A percentile compares a stretch with the other conserved stretches of the same genome.
These are phyloP conservation scores for Solanum virginianum DNA, from an alignment of 257 asterid genomes.

Conservation along the genomic window DNA sequence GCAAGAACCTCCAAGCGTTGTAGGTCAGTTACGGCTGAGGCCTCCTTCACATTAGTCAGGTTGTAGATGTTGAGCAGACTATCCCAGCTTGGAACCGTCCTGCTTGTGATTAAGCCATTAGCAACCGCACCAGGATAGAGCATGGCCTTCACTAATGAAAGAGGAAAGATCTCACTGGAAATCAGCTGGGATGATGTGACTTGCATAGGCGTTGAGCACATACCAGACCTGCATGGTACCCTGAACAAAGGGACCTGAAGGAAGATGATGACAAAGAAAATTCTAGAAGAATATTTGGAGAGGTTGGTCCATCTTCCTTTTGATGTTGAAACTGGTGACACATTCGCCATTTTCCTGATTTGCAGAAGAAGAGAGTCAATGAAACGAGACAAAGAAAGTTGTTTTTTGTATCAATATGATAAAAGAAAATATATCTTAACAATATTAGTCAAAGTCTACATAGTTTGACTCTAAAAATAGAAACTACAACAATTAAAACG, in stretches of 20 bases:
- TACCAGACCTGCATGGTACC: constrained; percentile 90
- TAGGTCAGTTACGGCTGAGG: constrained; percentile 66
- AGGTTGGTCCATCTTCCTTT: constrained; percentile 60
- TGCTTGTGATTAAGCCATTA: constrained; percentile 32
- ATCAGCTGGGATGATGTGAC: constrained; percentile 87
- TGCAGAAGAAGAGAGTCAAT: neutral
- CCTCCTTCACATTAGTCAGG: constrained; percentile 62
- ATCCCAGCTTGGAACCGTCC: constrained; percentile 70
- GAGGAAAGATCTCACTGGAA: constrained; percentile 72
- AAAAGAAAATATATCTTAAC: too few relatives aligned
- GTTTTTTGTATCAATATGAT: too few relatives aligned
- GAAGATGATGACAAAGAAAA: constrained; percentile 47
- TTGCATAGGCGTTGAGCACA: constrained; percentile 76
- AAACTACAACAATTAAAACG: too few relatives aligned
- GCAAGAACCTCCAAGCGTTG: constrained; percentile 98
- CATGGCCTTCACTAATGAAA: constrained; percentile 69
- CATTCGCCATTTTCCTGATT: neutral
- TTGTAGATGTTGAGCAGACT: constrained; percentile 52
- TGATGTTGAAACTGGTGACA: constrained; percentile 1
- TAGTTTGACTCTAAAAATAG: too few relatives aligned
- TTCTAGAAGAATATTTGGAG: constrained; percentile 51
- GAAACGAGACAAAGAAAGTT: too few relatives aligned
- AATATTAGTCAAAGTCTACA: too few relatives aligned
- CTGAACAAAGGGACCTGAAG: constrained; percentile 95
- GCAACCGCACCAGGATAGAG: constrained; percentile 87